Percentiles rank a stretch among this genome's conserved stretches.
Evolutionary conservation across 2,329 filamentous ascomycete genomes (phyloP).

Genomic region (Aspergillus luchuensis): DNA sequence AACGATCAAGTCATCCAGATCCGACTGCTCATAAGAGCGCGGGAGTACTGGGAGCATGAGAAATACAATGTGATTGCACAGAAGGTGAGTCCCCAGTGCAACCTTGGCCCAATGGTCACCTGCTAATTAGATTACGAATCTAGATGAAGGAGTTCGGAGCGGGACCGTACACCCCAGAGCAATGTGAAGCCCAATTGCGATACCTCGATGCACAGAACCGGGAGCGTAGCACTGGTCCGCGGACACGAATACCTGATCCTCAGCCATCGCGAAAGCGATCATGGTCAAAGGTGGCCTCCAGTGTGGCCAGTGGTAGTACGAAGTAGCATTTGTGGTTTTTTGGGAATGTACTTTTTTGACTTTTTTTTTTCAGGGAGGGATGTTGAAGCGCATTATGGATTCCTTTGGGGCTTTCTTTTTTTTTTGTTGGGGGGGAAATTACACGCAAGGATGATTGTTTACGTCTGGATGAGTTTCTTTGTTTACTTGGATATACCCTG

Average conservation of each 20-base stretch:
- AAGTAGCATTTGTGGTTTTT: constrained; percentile 4
- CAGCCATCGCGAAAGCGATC: constrained; percentile 22
- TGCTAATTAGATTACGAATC: constrained; percentile 3
- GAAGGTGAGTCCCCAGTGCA: constrained; percentile 32
- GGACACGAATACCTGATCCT: constrained; percentile 27
- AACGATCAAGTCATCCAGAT: constrained; percentile 30
- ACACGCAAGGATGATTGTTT: constrained; percentile 6
- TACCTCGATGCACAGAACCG: constrained; percentile 28
- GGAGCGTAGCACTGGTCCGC: constrained; percentile 20
- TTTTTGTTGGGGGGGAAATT: constrained; percentile 3
- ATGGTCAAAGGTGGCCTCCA: constrained; percentile 11
- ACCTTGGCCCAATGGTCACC: background rate
- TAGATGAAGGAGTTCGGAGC: constrained; percentile 40
- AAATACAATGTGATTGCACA: constrained; percentile 43
- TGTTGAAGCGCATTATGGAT: constrained; percentile 3
- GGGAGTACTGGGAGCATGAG: constrained; percentile 41
- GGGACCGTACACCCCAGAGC: constrained; percentile 36
- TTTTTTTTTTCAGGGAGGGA: background rate
- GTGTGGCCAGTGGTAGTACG: background rate
- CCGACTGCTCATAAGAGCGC: constrained; percentile 38
- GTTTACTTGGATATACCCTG: constrained; percentile 7
- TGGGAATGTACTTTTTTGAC: background rate
- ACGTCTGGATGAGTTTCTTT: constrained; percentile 3
- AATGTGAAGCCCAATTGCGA: constrained; percentile 40
- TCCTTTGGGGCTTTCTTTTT: constrained; percentile 3